Evolutionary conservation across 495 filamentous ascomycete genomes (phyloP).

Genomic region (Pseudevernia furfuracea): DNA sequence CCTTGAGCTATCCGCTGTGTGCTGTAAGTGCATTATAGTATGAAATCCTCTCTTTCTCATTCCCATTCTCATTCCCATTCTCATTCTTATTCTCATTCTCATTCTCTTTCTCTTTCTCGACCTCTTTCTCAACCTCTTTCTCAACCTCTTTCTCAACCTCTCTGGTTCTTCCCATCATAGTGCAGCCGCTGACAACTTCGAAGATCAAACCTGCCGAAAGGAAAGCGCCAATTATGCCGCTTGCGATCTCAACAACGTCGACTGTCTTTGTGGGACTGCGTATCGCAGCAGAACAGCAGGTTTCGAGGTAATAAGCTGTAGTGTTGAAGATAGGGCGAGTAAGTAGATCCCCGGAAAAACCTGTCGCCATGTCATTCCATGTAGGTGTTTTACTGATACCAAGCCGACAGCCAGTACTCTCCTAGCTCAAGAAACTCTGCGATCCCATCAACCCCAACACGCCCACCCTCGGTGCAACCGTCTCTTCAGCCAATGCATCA

Average conservation of each 20-base stretch:
- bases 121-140: too few species aligned
- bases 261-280: conserved; percentile 4
- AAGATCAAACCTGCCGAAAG: conserved; percentile 2
- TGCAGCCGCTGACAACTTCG: background rate
- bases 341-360: background rate
- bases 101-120: background rate
- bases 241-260: background rate
- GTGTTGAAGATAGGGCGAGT: background rate
- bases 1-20: conserved; percentile 11
- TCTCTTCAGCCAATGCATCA: background rate
- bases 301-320: conserved; percentile 5
- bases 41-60: too few species aligned
- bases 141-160: background rate
- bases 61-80: background rate
- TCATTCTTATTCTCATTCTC: too few species aligned
- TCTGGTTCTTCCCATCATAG: background rate
- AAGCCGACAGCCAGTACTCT: background rate
- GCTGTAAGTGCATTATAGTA: conserved; percentile 1
- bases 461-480: background rate
- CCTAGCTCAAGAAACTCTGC: conserved; percentile 13
- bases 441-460: conserved; percentile 3
- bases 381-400: background rate
- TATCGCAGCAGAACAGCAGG: conserved; percentile 7
- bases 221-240: background rate
- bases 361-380: background rate